Percentiles rank a stretch among this genome's conserved stretches.
Evolutionary conservation across 805 yeast genomes (phyloP).

Genomic region (Candida caryicola): DNA sequence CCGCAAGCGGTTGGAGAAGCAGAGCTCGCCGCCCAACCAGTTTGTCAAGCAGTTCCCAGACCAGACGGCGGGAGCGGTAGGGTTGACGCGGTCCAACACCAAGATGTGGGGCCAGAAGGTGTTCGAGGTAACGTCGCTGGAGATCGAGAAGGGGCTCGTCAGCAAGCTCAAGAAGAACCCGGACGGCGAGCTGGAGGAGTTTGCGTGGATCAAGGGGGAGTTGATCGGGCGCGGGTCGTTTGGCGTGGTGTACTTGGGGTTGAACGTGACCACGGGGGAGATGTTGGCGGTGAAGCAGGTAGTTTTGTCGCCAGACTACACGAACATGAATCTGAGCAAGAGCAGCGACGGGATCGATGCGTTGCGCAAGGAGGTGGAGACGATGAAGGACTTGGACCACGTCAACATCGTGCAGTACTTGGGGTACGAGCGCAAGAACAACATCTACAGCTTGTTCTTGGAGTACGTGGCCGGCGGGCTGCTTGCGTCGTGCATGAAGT

Average conservation of each 20-base stretch:
- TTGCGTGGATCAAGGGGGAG: constrained; percentile 98
- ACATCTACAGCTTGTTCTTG: constrained; percentile 78
- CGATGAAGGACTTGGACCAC: constrained; percentile 91
- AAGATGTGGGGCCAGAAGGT: constrained; percentile 97
- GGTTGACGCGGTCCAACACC: constrained; percentile 73
- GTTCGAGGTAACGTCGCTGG: constrained; percentile 81
- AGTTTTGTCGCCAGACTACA: constrained; percentile 47
- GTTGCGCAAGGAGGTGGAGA: constrained; percentile 84
- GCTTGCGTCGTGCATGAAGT: constrained; percentile 78
- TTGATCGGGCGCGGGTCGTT: constrained; percentile 94
- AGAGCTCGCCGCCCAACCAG: constrained; percentile 6
- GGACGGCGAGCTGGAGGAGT: constrained; percentile 70
- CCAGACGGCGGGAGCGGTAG: constrained; percentile 8
- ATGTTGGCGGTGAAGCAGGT: constrained; percentile 99
- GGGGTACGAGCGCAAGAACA: constrained; percentile 79
- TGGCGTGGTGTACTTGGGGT: constrained; percentile 88
- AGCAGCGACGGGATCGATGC: constrained; percentile 64
- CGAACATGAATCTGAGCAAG: constrained; percentile 5
- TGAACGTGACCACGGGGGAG: constrained; percentile 95
- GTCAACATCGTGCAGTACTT: constrained; percentile 91
- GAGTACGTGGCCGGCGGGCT: constrained; percentile 99
- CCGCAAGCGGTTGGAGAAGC: constrained; percentile 31
- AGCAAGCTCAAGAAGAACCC: constrained; percentile 61
- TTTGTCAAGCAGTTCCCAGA: not conserved
- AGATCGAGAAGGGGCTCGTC: constrained; percentile 58